Evolutionary conservation across 257 asterid species (phyloP), one percentile per base, ranked within the genome.

Genomic region (Orobanche coerulescens): DNA sequence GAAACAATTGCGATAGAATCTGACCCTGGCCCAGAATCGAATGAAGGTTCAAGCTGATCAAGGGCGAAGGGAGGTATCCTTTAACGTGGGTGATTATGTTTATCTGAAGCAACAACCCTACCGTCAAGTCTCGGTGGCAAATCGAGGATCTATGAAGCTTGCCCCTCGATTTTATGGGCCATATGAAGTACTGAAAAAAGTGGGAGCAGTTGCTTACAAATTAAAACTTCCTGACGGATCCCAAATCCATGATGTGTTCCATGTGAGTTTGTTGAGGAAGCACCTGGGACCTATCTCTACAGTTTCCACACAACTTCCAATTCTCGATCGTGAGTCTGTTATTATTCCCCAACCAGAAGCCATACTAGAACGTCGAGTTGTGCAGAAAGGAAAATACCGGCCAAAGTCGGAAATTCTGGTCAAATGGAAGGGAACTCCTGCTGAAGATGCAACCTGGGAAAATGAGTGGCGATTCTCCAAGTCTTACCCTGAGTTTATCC

Each of bases 121-220:
- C 22, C 23, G 58, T n/a, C 49, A 69, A 28, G 39, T 6, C 9
- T 61, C 26, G 1, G 61, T 2, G 63, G n/a, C n/a, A 57, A 0
- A 18, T 50, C 19, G 64, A 0, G 8, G 15, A 2, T 39, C 33
- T 0, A 1, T 61, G 11, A 61, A 51, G 19, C 25, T 69, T 7
- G 33, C 62, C 3, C 19, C 57, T 0, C 7, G 11, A 0, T 48
- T 4, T 18, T 67, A n/a, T 30, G 73, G 61, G 3, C 67, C 71
- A 0, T 65, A 22, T 12, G 16, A 12, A 13, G 20, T 52, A 2
- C 2, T 16, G 8, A 26, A 18, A 4, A 69, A 30, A 8, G 22
- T 69, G 12, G 69, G 69, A n/a, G 0, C 16, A 0, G 50, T 61
- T 12, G 69, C 69, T 0, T 69, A 69, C 14, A 22, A 14, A 28